Percentiles rank a stretch among this genome's conserved stretches.
phyloP scores from a whole-genome alignment of 805 yeast genomes.

The Debaryomyces maramus region DNA sequence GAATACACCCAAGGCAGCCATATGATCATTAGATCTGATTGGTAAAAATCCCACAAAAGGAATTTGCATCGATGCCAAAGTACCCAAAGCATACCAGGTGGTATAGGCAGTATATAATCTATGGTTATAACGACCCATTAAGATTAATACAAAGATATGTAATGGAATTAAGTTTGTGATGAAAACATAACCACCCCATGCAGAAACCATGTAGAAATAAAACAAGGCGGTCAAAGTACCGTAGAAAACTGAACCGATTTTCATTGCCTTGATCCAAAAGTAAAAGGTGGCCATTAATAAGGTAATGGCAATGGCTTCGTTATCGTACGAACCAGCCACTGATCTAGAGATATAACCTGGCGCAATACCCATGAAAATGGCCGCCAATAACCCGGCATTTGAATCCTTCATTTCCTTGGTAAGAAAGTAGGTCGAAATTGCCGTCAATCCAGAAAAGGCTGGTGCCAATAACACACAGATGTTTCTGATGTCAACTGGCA shows the following conservation, averaged over 20 bases:
- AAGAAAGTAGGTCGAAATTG: conserved; percentile 82
- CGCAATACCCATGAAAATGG: conserved; percentile 94
- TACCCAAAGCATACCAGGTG: conserved; percentile 96
- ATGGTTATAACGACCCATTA: conserved; percentile 92
- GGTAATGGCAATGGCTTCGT: conserved; percentile 98
- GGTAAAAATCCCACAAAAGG: conserved; percentile 98
- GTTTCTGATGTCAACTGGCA: conserved; percentile 93
- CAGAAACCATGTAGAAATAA: conserved; percentile 98
- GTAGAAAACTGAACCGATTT: conserved; percentile 84
- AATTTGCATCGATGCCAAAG: conserved; percentile 98
- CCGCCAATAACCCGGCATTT: conserved; percentile 88
- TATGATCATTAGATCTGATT: conserved; percentile 94
- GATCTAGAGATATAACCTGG: conserved; percentile 98
- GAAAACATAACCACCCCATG: conserved; percentile 99
- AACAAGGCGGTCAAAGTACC: conserved; percentile 81
- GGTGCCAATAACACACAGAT: conserved; percentile 96
- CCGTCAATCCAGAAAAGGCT: conserved; percentile 90
- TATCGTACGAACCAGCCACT: conserved; percentile 98
- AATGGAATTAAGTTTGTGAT: conserved; percentile 96
- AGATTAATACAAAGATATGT: conserved; percentile 83
- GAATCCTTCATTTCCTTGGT: conserved; percentile 88
- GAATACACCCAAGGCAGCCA: conserved; percentile 97
- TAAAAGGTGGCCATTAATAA: conserved; percentile 92
- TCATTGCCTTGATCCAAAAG: conserved; percentile 93
- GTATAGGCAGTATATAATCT: conserved; percentile 86